Percentiles rank a stretch among this genome's conserved stretches.
These are phyloP conservation scores for Tinospora cordifolia DNA, from an alignment of 164 flowering plant genomes.

Conservation along the genomic window DNA sequence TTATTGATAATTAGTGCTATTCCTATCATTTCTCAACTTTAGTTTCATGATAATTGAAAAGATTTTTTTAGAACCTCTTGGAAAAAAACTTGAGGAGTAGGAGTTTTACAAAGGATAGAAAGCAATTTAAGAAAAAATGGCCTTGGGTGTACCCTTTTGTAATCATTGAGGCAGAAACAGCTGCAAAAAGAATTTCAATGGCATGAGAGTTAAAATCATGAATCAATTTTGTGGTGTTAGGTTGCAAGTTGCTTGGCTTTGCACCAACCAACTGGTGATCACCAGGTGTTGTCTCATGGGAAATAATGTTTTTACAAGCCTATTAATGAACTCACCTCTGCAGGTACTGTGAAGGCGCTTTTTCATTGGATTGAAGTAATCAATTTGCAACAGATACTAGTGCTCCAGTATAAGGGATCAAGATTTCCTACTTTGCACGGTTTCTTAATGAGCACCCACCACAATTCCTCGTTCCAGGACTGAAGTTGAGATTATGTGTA, in stretches of 20 bases:
- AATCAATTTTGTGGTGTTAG: background rate
- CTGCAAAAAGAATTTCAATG: no score
- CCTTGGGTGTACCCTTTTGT: background rate
- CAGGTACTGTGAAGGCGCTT: constrained; percentile 33
- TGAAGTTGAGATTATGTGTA: background rate
- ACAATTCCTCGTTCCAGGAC: background rate
- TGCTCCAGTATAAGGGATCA: background rate
- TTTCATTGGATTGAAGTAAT: constrained; percentile 24
- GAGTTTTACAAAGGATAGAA: no score
- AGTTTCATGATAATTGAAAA: no score
- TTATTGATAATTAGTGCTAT: no score
- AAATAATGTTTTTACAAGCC: background rate
- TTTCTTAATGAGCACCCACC: background rate
- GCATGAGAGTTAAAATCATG: no score
- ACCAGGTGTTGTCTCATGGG: background rate
- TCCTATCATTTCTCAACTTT: no score
- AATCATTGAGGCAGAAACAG: background rate
- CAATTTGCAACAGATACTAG: background rate
- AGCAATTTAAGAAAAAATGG: no score
- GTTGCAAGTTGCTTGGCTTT: background rate
- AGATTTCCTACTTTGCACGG: background rate
- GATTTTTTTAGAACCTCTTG: no score
- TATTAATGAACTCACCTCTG: constrained; percentile 5
- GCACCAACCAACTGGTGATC: background rate
- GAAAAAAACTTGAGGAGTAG: no score